phyloP scores from a whole-genome alignment of 176 grass and related monocot genomes.

The Zoysia pacifica region DNA sequence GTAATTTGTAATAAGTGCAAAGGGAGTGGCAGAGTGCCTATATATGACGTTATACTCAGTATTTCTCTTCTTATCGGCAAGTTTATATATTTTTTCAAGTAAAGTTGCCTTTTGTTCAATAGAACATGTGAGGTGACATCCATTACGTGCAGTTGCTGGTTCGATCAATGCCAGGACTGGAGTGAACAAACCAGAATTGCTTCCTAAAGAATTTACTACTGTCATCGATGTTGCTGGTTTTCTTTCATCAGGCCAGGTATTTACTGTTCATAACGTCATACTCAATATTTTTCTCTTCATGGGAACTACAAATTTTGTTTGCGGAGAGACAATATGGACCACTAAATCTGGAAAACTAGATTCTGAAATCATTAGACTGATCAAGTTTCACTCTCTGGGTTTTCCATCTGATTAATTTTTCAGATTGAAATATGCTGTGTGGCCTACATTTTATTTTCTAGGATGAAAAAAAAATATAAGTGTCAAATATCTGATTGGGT shows the following conservation, averaged over 20 bases:
- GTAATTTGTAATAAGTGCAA: not conserved
- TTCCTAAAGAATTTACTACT: slow-evolving; percentile 85
- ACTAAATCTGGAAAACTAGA: not conserved
- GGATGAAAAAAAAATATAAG: not conserved
- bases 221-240: slow-evolving; percentile 96
- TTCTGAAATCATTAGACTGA: not conserved
- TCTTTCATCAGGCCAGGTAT: slow-evolving; percentile 90
- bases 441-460: not conserved
- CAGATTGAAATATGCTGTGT: not conserved
- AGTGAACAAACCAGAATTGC: slow-evolving; percentile 87
- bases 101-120: not conserved
- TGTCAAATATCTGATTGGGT: not conserved
- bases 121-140: not conserved
- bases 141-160: slow-evolving; percentile 54
- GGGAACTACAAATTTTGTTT: not conserved
- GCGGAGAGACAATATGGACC: not conserved
- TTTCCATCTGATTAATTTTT: not conserved
- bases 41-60: not conserved
- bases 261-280: not conserved
- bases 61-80: not conserved
- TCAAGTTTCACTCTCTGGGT: not conserved
- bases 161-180: slow-evolving; percentile 69
- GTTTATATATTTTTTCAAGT: not conserved
- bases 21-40: not conserved
- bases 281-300: not conserved